Conservation (phyloP, 139 green algal genomes). For the Chlorella vulgaris region DNA sequence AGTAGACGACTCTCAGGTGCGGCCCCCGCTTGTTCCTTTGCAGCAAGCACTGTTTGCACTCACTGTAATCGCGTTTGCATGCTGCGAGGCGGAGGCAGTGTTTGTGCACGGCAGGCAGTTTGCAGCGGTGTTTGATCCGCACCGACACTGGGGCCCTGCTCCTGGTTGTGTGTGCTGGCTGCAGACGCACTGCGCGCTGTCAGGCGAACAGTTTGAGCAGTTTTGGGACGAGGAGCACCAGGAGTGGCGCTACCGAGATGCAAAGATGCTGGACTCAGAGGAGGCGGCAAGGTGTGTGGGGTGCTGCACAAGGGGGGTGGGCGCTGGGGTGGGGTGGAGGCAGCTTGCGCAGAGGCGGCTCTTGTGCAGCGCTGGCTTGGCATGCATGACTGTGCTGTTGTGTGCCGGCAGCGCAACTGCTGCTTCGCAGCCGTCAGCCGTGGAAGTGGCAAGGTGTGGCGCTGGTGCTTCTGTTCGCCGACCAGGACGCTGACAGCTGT, state of each 20-base stretch:
- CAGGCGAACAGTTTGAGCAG: slow-evolving; percentile 71
- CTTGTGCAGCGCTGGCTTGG: neutral
- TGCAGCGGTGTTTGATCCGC: neutral
- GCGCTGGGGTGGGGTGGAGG: neutral
- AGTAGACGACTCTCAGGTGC: slow-evolving; percentile 45
- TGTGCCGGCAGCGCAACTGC: neutral
- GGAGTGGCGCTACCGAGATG: slow-evolving; percentile 71
- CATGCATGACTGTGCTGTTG: neutral
- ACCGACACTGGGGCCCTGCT: neutral
- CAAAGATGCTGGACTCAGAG: slow-evolving; percentile 28
- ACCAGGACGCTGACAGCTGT: no score
- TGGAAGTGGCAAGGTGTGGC: no score
- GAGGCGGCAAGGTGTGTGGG: slow-evolving; percentile 45
- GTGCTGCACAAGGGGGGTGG: neutral
- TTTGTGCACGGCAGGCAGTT: no score
- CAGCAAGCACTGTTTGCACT: neutral
- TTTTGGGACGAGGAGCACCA: slow-evolving; percentile 69
- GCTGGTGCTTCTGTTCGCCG: neutral
- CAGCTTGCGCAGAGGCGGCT: neutral
- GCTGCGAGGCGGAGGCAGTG: neutral
- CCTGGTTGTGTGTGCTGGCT: no score
- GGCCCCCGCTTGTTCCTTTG: neutral
- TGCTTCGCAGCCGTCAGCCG: neutral
- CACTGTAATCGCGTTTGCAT: no score
- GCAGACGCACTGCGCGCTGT: slow-evolving; percentile 64